phyloP scores from a whole-genome alignment of 345 rosid genomes.

The Excoecaria cochinchinensis region DNA sequence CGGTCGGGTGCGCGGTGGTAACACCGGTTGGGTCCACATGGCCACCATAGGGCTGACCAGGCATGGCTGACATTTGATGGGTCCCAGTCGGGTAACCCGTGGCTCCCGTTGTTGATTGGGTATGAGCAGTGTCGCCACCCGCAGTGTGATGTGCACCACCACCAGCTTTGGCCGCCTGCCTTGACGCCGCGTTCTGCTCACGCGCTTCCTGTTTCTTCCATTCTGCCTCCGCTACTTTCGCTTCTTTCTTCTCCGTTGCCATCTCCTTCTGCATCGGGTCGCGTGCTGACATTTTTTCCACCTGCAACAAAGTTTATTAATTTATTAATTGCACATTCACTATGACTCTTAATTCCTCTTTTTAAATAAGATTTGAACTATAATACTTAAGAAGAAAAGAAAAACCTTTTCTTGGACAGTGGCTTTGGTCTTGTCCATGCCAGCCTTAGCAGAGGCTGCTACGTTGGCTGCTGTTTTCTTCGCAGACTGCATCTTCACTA shows the following conservation, averaged over 20 bases:
- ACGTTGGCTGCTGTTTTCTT: conserved; percentile 64
- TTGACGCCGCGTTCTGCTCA: conserved; percentile 49
- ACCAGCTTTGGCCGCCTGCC: conserved; percentile 28
- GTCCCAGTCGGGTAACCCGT: conserved; percentile 37
- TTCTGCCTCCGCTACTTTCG: conserved; percentile 46
- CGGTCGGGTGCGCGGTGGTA: conserved; percentile 25
- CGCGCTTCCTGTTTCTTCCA: conserved; percentile 45
- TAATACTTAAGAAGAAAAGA: not conserved
- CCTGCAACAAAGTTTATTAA: conserved; percentile 24
- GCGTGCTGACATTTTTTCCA: conserved; percentile 47
- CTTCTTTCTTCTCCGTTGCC: conserved; percentile 57
- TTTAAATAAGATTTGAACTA: too few relatives aligned
- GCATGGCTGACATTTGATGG: conserved; percentile 49
- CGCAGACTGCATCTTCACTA: conserved; percentile 38
- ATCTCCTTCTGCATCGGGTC: conserved; percentile 57
- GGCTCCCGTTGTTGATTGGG: conserved; percentile 39
- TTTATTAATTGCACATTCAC: too few relatives aligned
- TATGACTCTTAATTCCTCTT: too few relatives aligned
- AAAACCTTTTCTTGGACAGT: conserved; percentile 61
- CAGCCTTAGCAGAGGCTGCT: conserved; percentile 80
- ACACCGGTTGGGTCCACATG: conserved; percentile 35
- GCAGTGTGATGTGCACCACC: conserved; percentile 19
- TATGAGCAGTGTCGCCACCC: conserved; percentile 15
- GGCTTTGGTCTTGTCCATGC: conserved; percentile 77
- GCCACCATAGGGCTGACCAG: conserved; percentile 35